phyloP scores from a whole-genome alignment of 2,329 filamentous ascomycete genomes.

The Aspergillus ochraceoroseus region DNA sequence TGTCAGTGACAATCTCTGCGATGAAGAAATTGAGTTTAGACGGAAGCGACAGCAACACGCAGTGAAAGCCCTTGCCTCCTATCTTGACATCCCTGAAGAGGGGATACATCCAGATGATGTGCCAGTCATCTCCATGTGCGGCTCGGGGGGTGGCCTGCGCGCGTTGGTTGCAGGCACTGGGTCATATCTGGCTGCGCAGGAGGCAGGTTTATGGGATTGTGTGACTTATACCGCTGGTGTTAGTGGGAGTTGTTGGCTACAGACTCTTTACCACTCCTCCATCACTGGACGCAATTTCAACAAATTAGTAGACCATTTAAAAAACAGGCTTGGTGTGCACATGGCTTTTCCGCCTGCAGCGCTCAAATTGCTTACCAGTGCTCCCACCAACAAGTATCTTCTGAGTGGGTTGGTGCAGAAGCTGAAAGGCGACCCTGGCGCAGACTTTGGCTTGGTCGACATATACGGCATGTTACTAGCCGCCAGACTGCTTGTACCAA shows the following conservation, averaged over 20 bases:
- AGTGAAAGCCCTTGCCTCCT: constrained; percentile 69
- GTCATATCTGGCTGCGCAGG: constrained; percentile 75
- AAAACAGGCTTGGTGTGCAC: constrained; percentile 75
- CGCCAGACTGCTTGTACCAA: constrained; percentile 77
- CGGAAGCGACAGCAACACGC: constrained; percentile 63
- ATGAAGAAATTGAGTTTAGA: constrained; percentile 74
- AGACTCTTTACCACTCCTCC: constrained; percentile 79
- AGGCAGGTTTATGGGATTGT: constrained; percentile 88
- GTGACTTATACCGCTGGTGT: constrained; percentile 93
- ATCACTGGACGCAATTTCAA: constrained; percentile 64
- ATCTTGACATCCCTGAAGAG: constrained; percentile 69
- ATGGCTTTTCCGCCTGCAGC: constrained; percentile 89
- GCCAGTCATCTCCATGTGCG: constrained; percentile 87
- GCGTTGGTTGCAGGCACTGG: constrained; percentile 87
- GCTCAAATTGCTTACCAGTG: constrained; percentile 72
- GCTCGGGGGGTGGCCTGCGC: constrained; percentile 83
- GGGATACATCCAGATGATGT: constrained; percentile 92
- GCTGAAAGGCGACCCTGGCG: constrained; percentile 71
- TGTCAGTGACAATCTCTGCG: constrained; percentile 73
- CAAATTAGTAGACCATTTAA: constrained; percentile 75
- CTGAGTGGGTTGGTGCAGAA: constrained; percentile 88
- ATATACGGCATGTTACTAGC: constrained; percentile 84
- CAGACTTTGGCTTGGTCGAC: constrained; percentile 86
- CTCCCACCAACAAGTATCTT: constrained; percentile 89
- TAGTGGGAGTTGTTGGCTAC: constrained; percentile 93